phyloP scores from a whole-genome alignment of 179 eudicot species.

The Silene vulgaris region DNA sequence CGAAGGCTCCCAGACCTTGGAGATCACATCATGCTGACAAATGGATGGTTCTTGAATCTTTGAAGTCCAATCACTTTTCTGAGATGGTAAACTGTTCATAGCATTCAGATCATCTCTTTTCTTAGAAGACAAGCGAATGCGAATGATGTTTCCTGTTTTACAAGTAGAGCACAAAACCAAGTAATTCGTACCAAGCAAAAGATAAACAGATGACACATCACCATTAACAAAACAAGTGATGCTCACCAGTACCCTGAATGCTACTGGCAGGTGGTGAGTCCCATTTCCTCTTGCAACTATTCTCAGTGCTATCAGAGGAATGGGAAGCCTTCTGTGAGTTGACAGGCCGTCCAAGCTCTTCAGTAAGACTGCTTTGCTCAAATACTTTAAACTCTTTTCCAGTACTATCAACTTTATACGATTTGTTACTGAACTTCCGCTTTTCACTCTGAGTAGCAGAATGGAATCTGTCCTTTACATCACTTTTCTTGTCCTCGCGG shows the following conservation, averaged over 20 bases:
- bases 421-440: slow-evolving; percentile 1
- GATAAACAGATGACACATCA: neutral
- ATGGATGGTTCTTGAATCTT: slow-evolving; percentile 5
- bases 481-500: slow-evolving; percentile 21
- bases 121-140: slow-evolving; percentile 36
- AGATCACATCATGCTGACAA: neutral
- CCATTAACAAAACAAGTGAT: too few species aligned
- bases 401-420: slow-evolving; percentile 9
- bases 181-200: neutral
- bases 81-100: slow-evolving; percentile 11
- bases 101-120: slow-evolving; percentile 29
- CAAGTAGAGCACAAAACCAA: neutral
- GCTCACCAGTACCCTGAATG: slow-evolving; percentile 38
- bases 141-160: slow-evolving; percentile 39
- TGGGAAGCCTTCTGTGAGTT: slow-evolving; percentile 29
- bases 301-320: slow-evolving; percentile 59
- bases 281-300: slow-evolving; percentile 54
- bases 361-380: slow-evolving; percentile 54
- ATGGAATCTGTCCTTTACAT: slow-evolving; percentile 19
- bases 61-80: neutral
- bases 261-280: slow-evolving; percentile 23
- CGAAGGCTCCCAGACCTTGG: neutral
- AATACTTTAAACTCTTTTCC: slow-evolving; percentile 17
- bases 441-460: slow-evolving; percentile 15
- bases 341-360: slow-evolving; percentile 49